These are phyloP conservation scores for Gloeopeniophorella convolvens DNA, from an alignment of 768 basidiomycete species.

Conservation along the genomic window DNA sequence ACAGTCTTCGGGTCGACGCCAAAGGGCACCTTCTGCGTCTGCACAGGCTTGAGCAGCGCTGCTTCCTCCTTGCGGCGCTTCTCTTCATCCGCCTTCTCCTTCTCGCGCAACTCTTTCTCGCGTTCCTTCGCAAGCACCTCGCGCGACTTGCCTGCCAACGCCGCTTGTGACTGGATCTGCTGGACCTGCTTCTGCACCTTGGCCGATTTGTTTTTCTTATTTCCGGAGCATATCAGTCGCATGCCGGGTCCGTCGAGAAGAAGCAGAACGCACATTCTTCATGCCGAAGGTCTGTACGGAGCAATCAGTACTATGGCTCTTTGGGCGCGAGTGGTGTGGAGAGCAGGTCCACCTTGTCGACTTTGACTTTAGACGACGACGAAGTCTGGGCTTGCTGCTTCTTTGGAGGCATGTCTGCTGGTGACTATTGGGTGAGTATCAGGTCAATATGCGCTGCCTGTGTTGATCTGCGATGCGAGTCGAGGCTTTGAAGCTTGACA, in stretches of 20 bases:
- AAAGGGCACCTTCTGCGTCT: conserved; percentile 83
- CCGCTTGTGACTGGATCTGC: conserved; percentile 70
- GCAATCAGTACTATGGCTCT: conserved; percentile 24
- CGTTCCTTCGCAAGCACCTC: conserved; percentile 78
- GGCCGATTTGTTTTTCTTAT: conserved; percentile 88
- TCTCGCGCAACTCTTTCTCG: conserved; percentile 70
- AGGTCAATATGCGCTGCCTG: no score
- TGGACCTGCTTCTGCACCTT: conserved; percentile 87
- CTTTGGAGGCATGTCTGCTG: conserved; percentile 69
- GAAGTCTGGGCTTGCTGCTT: conserved; percentile 47
- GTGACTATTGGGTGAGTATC: no score
- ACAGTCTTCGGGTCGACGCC: conserved; percentile 96
- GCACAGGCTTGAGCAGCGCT: conserved; percentile 72
- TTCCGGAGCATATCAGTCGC: conserved; percentile 1
- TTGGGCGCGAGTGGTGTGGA: conserved; percentile 16
- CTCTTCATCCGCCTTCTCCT: conserved; percentile 73
- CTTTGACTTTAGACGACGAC: conserved; percentile 67
- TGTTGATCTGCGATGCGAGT: no score
- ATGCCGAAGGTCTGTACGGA: conserved; percentile 69
- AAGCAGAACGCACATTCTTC: conserved; percentile 62
- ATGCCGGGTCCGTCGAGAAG: neutral
- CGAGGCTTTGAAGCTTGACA: no score
- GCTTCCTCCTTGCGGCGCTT: conserved; percentile 82
- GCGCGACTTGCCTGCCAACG: conserved; percentile 71
- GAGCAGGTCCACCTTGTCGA: conserved; percentile 60